Evolutionary conservation across 2,329 filamentous ascomycete genomes (phyloP), one percentile per base, ranked within the genome.

Genomic region (Helminthosporium solani): DNA sequence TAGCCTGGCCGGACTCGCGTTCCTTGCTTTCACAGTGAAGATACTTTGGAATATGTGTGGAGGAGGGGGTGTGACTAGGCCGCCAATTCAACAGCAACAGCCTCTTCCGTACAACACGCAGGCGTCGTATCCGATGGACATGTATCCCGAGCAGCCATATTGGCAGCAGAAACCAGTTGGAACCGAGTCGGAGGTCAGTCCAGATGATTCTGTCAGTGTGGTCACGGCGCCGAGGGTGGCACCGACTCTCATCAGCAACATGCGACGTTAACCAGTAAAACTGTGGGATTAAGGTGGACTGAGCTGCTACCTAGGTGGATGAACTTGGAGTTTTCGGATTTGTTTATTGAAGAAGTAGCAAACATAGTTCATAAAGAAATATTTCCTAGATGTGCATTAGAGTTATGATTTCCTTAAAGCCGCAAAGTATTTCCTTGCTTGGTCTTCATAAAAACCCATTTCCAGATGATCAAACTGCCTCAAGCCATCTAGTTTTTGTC

Each of bases 1-100:
- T 9, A 36, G 47, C n/a, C 11, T 55, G 7, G 44, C 40, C 11
- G 50, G 40, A 1, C 44, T 55, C 3, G 18, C 30, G 3, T 25
- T 55, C 25, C 47, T 55, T n/a, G 33, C 36, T 7, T 18, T 33
- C 20, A 19, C 31, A 3, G 3, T 50, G 7, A 52, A 44, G 15
- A 40, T 23, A 1, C 21, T 47, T 2, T 16, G 27, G 3, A 47
- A 42, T 15, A 40, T 28, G 16, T 37, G 21, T 18, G 25, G 27
- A 18, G 15, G 30, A 12, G 33, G 34, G 18, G 18, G 33, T 7
- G n/a, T n/a, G n/a, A n/a, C n/a, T n/a, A 23, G 40, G 14, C 28
- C 35, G 21, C 18, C 36, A 5, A 27, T 23, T 15, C 41, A 50
- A 8, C 40, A 18, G 31, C 40, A 25, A 16, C 40, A 40, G 30